Percentiles rank a stretch among this genome's conserved stretches.
phyloP scores from a whole-genome alignment of 129 eudicot genomes.

The Tanacetum coccineum region DNA sequence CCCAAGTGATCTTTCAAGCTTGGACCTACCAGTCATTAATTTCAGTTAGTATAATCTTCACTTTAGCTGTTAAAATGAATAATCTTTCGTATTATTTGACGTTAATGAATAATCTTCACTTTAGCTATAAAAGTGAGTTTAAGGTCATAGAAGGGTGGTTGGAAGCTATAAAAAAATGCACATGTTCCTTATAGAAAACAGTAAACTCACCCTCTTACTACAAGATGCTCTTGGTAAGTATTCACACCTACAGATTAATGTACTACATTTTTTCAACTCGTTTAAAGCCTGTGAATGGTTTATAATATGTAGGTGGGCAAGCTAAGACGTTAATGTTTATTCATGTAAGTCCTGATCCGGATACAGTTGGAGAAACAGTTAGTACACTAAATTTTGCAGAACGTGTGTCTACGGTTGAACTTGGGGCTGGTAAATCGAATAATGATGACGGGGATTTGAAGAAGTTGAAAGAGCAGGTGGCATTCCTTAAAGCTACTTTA shows the following conservation, averaged over 20 bases:
- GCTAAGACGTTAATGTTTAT: slow-evolving; percentile 93
- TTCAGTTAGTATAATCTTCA: no score
- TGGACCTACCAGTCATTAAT: no score
- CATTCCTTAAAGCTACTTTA: slow-evolving; percentile 57
- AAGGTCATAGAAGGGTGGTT: no score
- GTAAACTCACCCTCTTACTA: slow-evolving; percentile 81
- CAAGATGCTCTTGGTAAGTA: slow-evolving; percentile 75
- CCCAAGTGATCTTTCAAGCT: no score
- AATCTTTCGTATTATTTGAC: no score
- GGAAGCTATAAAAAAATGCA: slow-evolving; percentile 41
- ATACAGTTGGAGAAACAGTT: slow-evolving; percentile 67
- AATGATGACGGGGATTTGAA: slow-evolving; percentile 52
- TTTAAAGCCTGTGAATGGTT: slow-evolving; percentile 6
- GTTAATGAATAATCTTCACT: no score
- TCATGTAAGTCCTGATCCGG: slow-evolving; percentile 74
- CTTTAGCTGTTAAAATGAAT: no score
- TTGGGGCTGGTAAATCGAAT: slow-evolving; percentile 70
- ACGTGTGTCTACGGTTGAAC: slow-evolving; percentile 77
- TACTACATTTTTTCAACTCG: neutral
- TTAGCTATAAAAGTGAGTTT: no score
- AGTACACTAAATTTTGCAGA: slow-evolving; percentile 90
- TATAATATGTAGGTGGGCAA: slow-evolving; percentile 62
- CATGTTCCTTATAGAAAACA: slow-evolving; percentile 78
- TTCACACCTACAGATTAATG: neutral
- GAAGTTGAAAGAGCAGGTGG: slow-evolving; percentile 79